phyloP scores from a whole-genome alignment of 768 basidiomycete species.

The Phanerochaete carnosa region DNA sequence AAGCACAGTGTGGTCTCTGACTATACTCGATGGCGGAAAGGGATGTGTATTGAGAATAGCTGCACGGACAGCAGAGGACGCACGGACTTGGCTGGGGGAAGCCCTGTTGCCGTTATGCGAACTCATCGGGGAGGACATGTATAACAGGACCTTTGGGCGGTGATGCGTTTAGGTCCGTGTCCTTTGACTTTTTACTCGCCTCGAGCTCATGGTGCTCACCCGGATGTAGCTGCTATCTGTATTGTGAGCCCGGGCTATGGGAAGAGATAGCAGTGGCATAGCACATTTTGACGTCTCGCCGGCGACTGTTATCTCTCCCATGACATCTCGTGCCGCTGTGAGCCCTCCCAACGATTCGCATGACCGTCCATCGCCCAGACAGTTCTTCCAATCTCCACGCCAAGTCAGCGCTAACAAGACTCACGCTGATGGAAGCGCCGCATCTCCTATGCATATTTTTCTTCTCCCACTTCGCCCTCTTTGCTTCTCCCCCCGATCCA shows the following conservation, averaged over 20 bases:
- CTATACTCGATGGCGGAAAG: constrained; percentile 43
- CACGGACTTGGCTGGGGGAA: constrained; percentile 65
- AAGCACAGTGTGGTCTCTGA: constrained; percentile 82
- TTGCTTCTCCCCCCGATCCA: not conserved
- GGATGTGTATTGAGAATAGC: constrained; percentile 71
- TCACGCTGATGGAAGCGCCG: not conserved
- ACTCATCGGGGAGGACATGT: constrained; percentile 61
- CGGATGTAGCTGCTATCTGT: no score
- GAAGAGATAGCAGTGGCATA: no score
- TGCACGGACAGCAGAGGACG: constrained; percentile 72
- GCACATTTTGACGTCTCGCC: not conserved
- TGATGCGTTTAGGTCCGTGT: not conserved
- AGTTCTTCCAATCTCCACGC: not conserved
- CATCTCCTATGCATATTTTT: not conserved
- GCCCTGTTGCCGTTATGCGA: constrained; percentile 48
- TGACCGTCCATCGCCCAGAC: not conserved
- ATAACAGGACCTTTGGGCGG: constrained; percentile 57
- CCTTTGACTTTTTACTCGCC: not conserved
- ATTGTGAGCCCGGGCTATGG: no score
- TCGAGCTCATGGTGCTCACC: not conserved
- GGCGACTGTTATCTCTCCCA: not conserved
- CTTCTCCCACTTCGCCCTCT: not conserved
- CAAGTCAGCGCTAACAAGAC: not conserved
- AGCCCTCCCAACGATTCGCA: not conserved
- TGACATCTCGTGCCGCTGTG: not conserved